These are phyloP conservation scores for Microbotryum scabiosae DNA, from an alignment of 1,284 basidiomycete species.

Conservation along the genomic window DNA sequence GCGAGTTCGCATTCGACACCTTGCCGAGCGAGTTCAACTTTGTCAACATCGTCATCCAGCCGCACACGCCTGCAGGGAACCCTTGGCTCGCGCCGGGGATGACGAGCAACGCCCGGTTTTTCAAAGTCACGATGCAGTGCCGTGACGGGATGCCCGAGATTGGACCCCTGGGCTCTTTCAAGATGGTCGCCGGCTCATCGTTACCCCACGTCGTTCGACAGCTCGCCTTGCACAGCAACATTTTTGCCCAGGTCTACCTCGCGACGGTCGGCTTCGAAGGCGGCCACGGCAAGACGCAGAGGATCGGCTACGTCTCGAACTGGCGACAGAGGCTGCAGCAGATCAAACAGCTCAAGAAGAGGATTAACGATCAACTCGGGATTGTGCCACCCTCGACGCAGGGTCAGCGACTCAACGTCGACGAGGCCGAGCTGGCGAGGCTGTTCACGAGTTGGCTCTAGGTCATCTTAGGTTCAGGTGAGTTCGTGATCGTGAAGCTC, in stretches of 20 bases:
- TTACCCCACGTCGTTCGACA: constrained; percentile 76
- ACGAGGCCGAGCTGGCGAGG: constrained; percentile 22
- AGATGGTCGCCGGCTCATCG: constrained; percentile 76
- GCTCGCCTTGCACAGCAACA: constrained; percentile 72
- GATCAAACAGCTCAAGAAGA: constrained; percentile 49
- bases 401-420: constrained; percentile 18
- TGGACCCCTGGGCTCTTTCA: constrained; percentile 80
- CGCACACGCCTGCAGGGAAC: constrained; percentile 58
- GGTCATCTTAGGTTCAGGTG: neutral
- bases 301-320: constrained; percentile 73
- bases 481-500: neutral
- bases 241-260: constrained; percentile 76
- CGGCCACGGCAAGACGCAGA: constrained; percentile 38
- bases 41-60: constrained; percentile 93
- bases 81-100: constrained; percentile 35
- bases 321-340: constrained; percentile 73
- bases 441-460: constrained; percentile 26
- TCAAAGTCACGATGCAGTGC: constrained; percentile 65
- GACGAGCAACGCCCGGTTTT: constrained; percentile 71
- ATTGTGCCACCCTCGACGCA: neutral
- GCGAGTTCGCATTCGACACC: constrained; percentile 77
- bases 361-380: constrained; percentile 14
- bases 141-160: constrained; percentile 83
- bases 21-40: constrained; percentile 90
- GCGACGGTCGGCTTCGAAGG: constrained; percentile 60